Base-by-base conservation (phyloP, 306 rosid species). In the Rosa chinensis region DNA sequence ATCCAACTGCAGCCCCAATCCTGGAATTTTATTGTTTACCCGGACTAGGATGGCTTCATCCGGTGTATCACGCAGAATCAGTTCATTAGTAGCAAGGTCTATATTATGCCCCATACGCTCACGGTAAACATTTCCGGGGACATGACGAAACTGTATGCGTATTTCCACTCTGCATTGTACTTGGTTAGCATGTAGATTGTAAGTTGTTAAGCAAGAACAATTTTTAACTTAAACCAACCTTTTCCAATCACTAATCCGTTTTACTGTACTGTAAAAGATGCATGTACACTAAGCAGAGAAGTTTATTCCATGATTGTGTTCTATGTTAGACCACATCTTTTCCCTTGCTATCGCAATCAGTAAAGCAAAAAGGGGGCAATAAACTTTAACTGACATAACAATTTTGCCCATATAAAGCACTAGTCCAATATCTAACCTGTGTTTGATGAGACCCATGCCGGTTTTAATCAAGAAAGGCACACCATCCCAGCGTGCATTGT, bases 401-500 rank as follows among this genome's bases (percentile, higher is more conserved):
- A n/a, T 13, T 58, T 62, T 49, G 17, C 21, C 23, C 44, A 16
- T 35, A 18, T 18, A 45, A 0, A 44, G 75, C 40, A 70, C 12
- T 70, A 58, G 58, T 44, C 64, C 68, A 68, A 78, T 43, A 56
- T 75, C 77, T 83, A 83, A 94, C 98, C 94, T 86, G 91, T 92
- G 97, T 71, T 92, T 83, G 80, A 92, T 91, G 81, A 94, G 98
- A 75, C 97, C 97, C 74, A 92, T 68, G 85, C 98, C 98, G 39
- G 94, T 81, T 83, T 89, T 94, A 75, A 94, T 86, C 86, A 92
- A 78, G 83, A 94, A 94, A 53, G 98, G 98, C 81, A 94, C 98
- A 32, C 98, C 98, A 70, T 94, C 97, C 97, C 98, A 94, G n/a
- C 97, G 88, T 77, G 95, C 97, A 84, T 92, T 94, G 84, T 94